These are phyloP conservation scores for Penicillium sp. DNA, from an alignment of 2,329 filamentous ascomycete genomes.

Conservation along the genomic window DNA sequence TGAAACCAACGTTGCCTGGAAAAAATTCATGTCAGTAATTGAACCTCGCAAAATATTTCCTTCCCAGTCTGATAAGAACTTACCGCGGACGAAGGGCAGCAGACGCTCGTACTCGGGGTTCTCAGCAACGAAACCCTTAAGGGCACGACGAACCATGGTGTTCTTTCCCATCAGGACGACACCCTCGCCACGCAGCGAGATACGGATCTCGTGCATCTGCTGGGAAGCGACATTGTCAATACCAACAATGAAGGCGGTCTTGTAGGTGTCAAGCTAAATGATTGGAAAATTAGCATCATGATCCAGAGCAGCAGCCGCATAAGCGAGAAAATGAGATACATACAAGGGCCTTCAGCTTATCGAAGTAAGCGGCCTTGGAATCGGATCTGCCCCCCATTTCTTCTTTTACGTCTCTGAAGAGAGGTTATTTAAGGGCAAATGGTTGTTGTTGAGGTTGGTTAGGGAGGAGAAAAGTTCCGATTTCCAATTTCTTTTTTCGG, in stretches of 20 bases:
- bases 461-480: slow-evolving; percentile 15
- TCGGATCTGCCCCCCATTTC: slow-evolving; percentile 97
- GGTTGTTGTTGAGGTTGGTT: slow-evolving; percentile 24
- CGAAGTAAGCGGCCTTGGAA: slow-evolving; percentile 97
- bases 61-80: slow-evolving; percentile 10
- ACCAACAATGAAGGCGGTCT: slow-evolving; percentile 94
- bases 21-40: slow-evolving; percentile 4
- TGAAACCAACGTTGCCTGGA: slow-evolving; percentile 89
- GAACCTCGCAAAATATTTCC: not conserved
- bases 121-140: slow-evolving; percentile 90
- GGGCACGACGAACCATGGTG: slow-evolving; percentile 98
- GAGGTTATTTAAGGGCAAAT: slow-evolving; percentile 96
- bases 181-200: slow-evolving; percentile 83
- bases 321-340: not conserved
- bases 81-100: slow-evolving; percentile 85
- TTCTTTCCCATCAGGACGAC: slow-evolving; percentile 99
- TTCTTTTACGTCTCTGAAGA: slow-evolving; percentile 80
- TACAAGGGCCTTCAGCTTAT: slow-evolving; percentile 89
- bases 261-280: slow-evolving; percentile 78
- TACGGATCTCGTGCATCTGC: slow-evolving; percentile 99
- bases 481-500: slow-evolving; percentile 37
- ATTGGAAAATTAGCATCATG: not conserved
- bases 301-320: not conserved
- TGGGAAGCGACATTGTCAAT: slow-evolving; percentile 99
- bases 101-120: slow-evolving; percentile 97